Evolutionary conservation across 148 eudicot species (phyloP), one percentile per base, ranked within the genome.

Genomic region (Amaranthus cruentus): DNA sequence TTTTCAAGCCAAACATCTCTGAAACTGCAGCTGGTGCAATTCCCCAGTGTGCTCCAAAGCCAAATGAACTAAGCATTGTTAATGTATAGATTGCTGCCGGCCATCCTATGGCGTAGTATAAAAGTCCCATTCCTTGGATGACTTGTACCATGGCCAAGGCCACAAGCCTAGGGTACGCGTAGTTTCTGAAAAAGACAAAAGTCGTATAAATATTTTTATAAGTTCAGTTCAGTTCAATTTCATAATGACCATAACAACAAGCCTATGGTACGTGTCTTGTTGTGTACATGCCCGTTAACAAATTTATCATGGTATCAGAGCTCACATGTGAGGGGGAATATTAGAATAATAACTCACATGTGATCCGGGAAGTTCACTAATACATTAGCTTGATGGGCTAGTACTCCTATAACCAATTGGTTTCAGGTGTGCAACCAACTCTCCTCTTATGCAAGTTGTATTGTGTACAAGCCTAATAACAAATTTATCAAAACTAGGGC

Each of bases 1-100:
- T 85, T 78, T 83, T 87, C 76, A 89, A 51, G 42, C 89, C 90
- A 75, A 86, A 87, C 53, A 83, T 75, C 78, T 88, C 92, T 7
- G 90, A 88, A 54, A 81, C 80, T 38, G 91, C 75, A 43, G 89
- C 89, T 1, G 92, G 90, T 68, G 83, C 84, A 9, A 88, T 81
- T 10, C 85, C 90, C 90, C 90, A 88, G 58, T 88, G 90, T 7
- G 88, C 90, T 8, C 92, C 90, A 59, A 85, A 88, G 44, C 88
- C 83, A 14, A 85, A 74, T 42, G 90, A 85, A 15, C 72, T 71
- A 4, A 87, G 75, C 55, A 89, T 79, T 0, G 87, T 87, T 46
- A 84, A 82, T 1, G 87, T 77, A 11, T 85, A 89, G 54, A 89
- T 83, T 68, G 81, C 75, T 60, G 81, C 88, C 0, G 88, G 86